A percentile compares a stretch with the other conserved stretches of the same genome.
Evolutionary conservation across 352 stramenopile genomes (phyloP).

Genomic region (Blastocystis hominis): DNA sequence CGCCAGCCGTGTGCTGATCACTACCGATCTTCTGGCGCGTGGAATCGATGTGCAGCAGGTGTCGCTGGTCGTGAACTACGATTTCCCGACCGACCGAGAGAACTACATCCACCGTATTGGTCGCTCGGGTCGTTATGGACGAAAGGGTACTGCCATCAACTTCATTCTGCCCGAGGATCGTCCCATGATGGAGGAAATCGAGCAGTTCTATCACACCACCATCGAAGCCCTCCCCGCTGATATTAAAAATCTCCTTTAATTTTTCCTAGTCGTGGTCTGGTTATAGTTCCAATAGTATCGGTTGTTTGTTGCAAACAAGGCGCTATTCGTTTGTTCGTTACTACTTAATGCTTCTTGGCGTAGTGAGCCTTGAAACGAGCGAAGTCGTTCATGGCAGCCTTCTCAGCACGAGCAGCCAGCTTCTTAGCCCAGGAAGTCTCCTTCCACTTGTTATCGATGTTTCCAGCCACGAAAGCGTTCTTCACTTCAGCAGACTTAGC

Average conservation of each 20-base stretch:
- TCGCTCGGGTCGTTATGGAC: slow-evolving; percentile 95
- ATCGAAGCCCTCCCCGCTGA: slow-evolving; percentile 99
- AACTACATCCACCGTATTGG: slow-evolving; percentile 99
- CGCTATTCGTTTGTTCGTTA: slow-evolving; percentile 47
- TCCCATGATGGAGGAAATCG: slow-evolving; percentile 95
- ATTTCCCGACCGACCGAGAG: slow-evolving; percentile 96
- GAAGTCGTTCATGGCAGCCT: slow-evolving; percentile 86
- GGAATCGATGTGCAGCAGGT: slow-evolving; percentile 99
- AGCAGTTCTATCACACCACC: slow-evolving; percentile 98
- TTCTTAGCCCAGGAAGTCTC: slow-evolving; percentile 91
- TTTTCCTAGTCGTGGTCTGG: background rate
- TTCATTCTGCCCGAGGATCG: slow-evolving; percentile 96
- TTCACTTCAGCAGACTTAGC: background rate
- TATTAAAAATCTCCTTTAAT: slow-evolving; percentile 95
- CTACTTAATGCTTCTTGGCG: slow-evolving; percentile 55
- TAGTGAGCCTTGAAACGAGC: slow-evolving; percentile 77
- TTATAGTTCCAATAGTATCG: background rate
- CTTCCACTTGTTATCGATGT: slow-evolving; percentile 86
- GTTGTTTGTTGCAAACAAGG: background rate
- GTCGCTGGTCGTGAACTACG: slow-evolving; percentile 94
- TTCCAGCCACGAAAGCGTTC: slow-evolving; percentile 37
- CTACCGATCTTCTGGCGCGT: slow-evolving; percentile 92
- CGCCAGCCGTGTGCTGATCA: slow-evolving; percentile 96
- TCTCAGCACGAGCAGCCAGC: slow-evolving; percentile 86
- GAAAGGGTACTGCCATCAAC: slow-evolving; percentile 99